Evolutionary conservation across 2,329 filamentous ascomycete genomes (phyloP).

Genomic region (Xylaria multiplex): DNA sequence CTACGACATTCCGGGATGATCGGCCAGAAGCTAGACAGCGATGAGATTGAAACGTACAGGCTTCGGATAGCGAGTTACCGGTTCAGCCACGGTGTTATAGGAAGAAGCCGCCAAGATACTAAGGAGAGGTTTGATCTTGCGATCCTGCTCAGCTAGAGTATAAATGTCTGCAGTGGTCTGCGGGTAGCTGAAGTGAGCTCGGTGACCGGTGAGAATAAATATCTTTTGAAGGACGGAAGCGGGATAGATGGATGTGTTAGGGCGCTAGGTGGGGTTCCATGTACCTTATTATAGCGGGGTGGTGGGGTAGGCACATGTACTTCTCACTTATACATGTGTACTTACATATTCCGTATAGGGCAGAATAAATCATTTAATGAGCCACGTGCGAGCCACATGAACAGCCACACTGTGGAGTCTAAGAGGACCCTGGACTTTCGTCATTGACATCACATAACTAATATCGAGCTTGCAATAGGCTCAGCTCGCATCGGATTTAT

Average conservation of each 20-base stretch:
- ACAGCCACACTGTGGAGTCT: slow-evolving; percentile 8
- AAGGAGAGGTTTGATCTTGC: not conserved
- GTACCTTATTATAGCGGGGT: slow-evolving; percentile 20
- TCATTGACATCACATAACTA: slow-evolving; percentile 39
- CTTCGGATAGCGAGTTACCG: slow-evolving; percentile 28
- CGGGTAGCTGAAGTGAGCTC: slow-evolving; percentile 20
- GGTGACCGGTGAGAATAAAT: slow-evolving; percentile 12
- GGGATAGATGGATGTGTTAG: not conserved
- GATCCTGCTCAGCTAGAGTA: not conserved
- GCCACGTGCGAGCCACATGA: slow-evolving; percentile 21
- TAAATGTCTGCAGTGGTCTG: not conserved
- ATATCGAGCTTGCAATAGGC: slow-evolving; percentile 14
- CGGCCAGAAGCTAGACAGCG: slow-evolving; percentile 1
- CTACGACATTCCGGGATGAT: not conserved
- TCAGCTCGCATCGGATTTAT: not conserved
- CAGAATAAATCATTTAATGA: not conserved
- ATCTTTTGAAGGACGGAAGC: not conserved
- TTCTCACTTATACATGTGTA: too few relatives aligned
- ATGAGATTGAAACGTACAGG: slow-evolving; percentile 12
- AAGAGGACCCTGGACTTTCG: slow-evolving; percentile 39
- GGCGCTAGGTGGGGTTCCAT: not conserved
- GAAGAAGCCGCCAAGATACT: not conserved
- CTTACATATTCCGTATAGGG: too few relatives aligned
- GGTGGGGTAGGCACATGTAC: slow-evolving; percentile 8
- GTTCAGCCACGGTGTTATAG: slow-evolving; percentile 13